Base-by-base conservation (phyloP, 2,329 filamentous ascomycete species). In the Colletotrichum sp. region DNA sequence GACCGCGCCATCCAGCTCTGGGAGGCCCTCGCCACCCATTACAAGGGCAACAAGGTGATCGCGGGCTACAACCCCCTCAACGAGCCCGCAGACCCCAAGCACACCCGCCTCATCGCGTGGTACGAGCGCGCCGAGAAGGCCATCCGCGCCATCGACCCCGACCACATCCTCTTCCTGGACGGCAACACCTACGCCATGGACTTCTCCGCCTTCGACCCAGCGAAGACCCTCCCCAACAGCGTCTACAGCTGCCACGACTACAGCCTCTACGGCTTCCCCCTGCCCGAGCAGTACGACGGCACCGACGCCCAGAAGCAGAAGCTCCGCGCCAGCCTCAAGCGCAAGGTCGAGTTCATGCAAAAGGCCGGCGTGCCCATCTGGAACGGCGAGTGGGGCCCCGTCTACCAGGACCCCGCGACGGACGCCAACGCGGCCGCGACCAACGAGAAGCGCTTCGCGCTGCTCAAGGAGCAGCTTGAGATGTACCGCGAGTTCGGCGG, bases 211-310 rank as follows among this genome's bases (percentile, higher is more conserved):
- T 88, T 88, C 71, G 3, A 43, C 18, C 84, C 86, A 1, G 80
- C 84, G 7, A 80, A 85, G 6, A 81, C 85, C 0, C 81, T 90
- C 0, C 87, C 88, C 0, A 89, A 89, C 75, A 82, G 85, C 3
- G 89, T 90, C 1, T 91, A 91, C 78, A 84, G 87, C 6, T 84
- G 89, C 59, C 90, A 91, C 78, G 90, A 91, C 77, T 91, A 91
- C 78, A 85, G 85, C 52, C 80, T 84, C 75, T 87, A 88, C 79
- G 90, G 89, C 0, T 91, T 91, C 75, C 90, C 84, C 0, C 76
- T 75, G 2, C 5, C 78, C 0, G 85, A 87, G 63, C 82, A 80
- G 5, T 91, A 87, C 69, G 83, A 82, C 0, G 36, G 86, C 7
- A 86, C 84, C 0, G 77, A 80, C 0, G 85, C 87, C 5, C 88